Evolutionary conservation across 2,329 filamentous ascomycete species (phyloP).

Genomic region (Aspergillus viridinutans): DNA sequence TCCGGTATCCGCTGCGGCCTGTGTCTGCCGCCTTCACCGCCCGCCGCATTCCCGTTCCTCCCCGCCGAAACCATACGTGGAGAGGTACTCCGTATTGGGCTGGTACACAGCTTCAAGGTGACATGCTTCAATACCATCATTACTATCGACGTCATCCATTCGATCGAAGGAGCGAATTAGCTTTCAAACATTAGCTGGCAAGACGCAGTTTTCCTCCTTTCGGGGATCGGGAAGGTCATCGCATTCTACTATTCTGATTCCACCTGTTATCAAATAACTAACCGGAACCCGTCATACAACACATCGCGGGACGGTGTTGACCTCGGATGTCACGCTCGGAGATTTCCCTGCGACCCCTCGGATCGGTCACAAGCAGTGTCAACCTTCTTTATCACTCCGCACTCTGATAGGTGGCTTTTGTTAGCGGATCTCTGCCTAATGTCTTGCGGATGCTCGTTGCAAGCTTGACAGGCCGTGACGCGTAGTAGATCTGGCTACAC

Average conservation of each 20-base stretch:
- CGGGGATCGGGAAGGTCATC: background rate
- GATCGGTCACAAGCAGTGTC: conserved; percentile 6
- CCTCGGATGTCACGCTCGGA: conserved; percentile 14
- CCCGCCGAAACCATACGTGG: conserved; percentile 6
- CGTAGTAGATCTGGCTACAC: conserved; percentile 3
- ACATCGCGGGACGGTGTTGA: conserved; percentile 2
- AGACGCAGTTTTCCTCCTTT: background rate
- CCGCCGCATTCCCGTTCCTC: conserved; percentile 13
- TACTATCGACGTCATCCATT: background rate
- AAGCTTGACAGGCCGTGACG: conserved; percentile 6
- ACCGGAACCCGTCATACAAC: background rate
- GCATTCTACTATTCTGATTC: background rate
- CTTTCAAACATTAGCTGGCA: background rate
- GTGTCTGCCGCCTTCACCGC: conserved; percentile 6
- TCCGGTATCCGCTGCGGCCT: conserved; percentile 11
- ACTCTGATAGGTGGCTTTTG: conserved; percentile 9
- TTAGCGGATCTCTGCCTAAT: background rate
- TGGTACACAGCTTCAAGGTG: background rate
- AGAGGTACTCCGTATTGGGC: too few species aligned
- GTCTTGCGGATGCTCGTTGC: conserved; percentile 3
- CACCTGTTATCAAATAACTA: background rate
- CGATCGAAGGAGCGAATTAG: background rate
- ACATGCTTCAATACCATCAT: background rate
- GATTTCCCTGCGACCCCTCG: conserved; percentile 11
- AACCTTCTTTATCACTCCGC: background rate